Evolutionary conservation across 2,329 filamentous ascomycete species (phyloP), one percentile per base, ranked within the genome.

Genomic region (Cladophialophora chaetospira): DNA sequence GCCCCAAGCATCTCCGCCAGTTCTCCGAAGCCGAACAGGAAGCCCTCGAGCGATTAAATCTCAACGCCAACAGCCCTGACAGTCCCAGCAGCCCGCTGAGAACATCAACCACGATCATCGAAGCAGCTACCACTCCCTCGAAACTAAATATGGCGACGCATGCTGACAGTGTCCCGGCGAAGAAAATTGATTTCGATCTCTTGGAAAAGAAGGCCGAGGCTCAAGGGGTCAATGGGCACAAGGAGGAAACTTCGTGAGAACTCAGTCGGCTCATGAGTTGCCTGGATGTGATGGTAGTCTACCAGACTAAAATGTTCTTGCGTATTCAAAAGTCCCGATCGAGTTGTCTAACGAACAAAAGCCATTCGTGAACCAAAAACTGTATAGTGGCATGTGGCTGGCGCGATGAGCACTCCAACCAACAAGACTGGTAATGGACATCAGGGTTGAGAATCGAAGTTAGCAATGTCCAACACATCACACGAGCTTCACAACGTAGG

Each of bases 1-100:
- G 81, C 58, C 81, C 80, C 6, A 79, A 78, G 62, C 77, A 82
- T 55, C 78, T 81, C 44, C 79, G 82, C 60, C 78, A 77, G 28
- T 69, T 77, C 51, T 74, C 74, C 19, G 67, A 73, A 36, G 74
- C 75, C 15, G 75, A 78, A 55, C 63, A 77, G 15, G 67, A 74
- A 52, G 75, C 75, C 17, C 69, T 78, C 26, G 73, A 77, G 57
- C 66, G 71, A 55, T 67, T 78, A 53, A 68, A 69, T 31, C 35
- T 66, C 6, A 57, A 51, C 13, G 19, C 29, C 8, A 48, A 50
- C 36, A 33, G 43, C 55, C 35, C 45, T 21, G 57, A 65, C 17
- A 62, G 55, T 48, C 53, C 60, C 8, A 54, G 38, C 31, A 64
- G 60, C 25, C 57, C 50, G 4, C 47, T 57, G 50, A 58, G 65